Percentiles rank a stretch among this genome's conserved stretches.
These are phyloP conservation scores for Aspergillus versicolor DNA, from an alignment of 2,329 filamentous ascomycete genomes.

Conservation along the genomic window DNA sequence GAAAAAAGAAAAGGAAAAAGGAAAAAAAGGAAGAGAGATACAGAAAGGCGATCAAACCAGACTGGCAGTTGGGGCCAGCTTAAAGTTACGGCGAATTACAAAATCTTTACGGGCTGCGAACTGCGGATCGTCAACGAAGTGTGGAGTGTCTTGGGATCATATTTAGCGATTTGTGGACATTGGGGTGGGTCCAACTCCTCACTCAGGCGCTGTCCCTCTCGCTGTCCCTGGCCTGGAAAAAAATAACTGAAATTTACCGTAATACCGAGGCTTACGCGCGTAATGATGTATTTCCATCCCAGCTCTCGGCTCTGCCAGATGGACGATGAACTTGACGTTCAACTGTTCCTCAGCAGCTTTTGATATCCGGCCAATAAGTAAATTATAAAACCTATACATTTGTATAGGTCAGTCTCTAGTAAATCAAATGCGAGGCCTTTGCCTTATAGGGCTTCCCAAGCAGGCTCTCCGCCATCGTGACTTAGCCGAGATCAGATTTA, in stretches of 20 bases:
- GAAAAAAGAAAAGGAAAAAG: constrained; percentile 4
- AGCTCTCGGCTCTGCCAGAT: not conserved
- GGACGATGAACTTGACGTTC: too few relatives aligned
- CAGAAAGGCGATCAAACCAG: constrained; percentile 23
- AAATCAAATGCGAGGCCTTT: not conserved
- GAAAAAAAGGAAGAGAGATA: constrained; percentile 15
- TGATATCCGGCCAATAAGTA: too few relatives aligned
- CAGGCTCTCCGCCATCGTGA: not conserved
- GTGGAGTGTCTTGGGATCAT: constrained; percentile 28
- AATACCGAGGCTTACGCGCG: not conserved
- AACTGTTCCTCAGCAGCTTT: too few relatives aligned
- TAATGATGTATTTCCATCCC: not conserved
- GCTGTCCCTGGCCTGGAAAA: constrained; percentile 17
- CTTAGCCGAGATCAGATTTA: not conserved
- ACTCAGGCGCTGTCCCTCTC: constrained; percentile 23
- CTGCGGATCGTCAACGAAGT: constrained; percentile 30
- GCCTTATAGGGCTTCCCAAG: not conserved
- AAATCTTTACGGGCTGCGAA: constrained; percentile 30
- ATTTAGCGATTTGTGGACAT: constrained; percentile 25
- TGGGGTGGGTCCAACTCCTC: constrained; percentile 21
- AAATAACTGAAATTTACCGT: not conserved
- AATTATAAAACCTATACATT: not conserved
- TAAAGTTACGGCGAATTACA: constrained; percentile 33
- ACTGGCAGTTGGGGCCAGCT: constrained; percentile 12
- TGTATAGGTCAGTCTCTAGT: not conserved